Evolutionary conservation across 2,329 filamentous ascomycete species (phyloP).

Genomic region (Balansia obtecta): DNA sequence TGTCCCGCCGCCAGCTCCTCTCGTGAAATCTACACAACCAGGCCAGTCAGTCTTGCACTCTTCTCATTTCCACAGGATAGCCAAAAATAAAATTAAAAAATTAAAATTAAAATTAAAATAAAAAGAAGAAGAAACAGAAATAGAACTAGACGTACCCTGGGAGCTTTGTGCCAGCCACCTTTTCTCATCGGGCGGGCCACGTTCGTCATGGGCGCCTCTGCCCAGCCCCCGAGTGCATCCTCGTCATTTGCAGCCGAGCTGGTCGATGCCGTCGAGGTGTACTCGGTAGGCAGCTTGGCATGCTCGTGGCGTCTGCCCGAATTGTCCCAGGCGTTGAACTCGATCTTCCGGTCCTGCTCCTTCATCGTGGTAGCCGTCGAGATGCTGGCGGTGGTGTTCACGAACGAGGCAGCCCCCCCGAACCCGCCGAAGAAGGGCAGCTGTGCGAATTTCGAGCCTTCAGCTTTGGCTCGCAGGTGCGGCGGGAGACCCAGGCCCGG

Average conservation of each 20-base stretch:
- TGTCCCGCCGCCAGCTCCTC: not conserved
- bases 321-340: slow-evolving; percentile 21
- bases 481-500: not conserved
- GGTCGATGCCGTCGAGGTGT: slow-evolving; percentile 5
- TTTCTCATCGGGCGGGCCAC: not conserved
- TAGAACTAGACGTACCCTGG: slow-evolving; percentile 7
- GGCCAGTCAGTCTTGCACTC: not conserved
- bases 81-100: not conserved
- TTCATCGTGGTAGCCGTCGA: slow-evolving; percentile 20
- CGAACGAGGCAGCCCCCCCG: not conserved
- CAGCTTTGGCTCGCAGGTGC: not conserved
- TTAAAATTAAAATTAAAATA: not conserved
- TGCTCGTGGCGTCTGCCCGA: slow-evolving; percentile 12
- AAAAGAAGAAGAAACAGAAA: too few species aligned
- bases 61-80: too few species aligned
- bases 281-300: slow-evolving; percentile 14
- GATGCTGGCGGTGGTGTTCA: slow-evolving; percentile 7
- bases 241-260: not conserved
- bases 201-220: not conserved
- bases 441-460: not conserved
- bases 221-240: not conserved
- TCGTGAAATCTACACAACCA: not conserved
- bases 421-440: not conserved
- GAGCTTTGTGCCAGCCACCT: slow-evolving; percentile 14
- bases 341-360: slow-evolving; percentile 3